Conservation (phyloP, 148 eudicot species). For the Suaeda aralocaspica region DNA sequence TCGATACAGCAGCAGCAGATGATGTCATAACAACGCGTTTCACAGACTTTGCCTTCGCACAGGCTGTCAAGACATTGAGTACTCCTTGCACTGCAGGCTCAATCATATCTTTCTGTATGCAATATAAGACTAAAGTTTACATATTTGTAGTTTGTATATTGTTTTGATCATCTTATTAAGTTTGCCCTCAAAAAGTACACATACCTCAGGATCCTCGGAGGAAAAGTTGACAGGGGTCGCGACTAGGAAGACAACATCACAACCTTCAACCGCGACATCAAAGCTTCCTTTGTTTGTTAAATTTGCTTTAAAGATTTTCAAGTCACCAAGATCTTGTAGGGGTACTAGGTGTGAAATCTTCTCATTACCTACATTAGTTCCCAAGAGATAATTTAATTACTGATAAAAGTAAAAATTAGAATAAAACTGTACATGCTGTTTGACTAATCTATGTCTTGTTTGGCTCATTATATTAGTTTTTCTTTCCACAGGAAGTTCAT, state of each 20-base stretch:
- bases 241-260: slow-evolving; percentile 53
- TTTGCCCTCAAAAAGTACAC: too few species aligned
- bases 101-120: slow-evolving; percentile 61
- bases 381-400: neutral
- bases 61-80: slow-evolving; percentile 46
- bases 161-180: too few species aligned
- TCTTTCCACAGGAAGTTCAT: too few species aligned
- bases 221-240: slow-evolving; percentile 72
- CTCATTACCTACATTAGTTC: slow-evolving; percentile 36
- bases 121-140: neutral
- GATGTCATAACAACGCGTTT: slow-evolving; percentile 66
- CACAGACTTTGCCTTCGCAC: slow-evolving; percentile 43
- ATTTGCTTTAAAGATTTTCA: slow-evolving; percentile 50
- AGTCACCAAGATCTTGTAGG: slow-evolving; percentile 37
- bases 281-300: slow-evolving; percentile 56
- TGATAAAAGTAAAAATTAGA: neutral
- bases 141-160: too few species aligned
- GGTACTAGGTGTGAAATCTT: slow-evolving; percentile 46
- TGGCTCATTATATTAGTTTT: too few species aligned
- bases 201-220: slow-evolving; percentile 66
- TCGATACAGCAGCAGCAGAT: slow-evolving; percentile 60
- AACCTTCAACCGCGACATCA: slow-evolving; percentile 50
- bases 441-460: too few species aligned
- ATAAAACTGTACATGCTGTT: neutral
- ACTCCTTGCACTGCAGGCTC: slow-evolving; percentile 61